Base-by-base conservation (phyloP, 2,329 filamentous ascomycete species). In the Ophiostoma sp. region DNA sequence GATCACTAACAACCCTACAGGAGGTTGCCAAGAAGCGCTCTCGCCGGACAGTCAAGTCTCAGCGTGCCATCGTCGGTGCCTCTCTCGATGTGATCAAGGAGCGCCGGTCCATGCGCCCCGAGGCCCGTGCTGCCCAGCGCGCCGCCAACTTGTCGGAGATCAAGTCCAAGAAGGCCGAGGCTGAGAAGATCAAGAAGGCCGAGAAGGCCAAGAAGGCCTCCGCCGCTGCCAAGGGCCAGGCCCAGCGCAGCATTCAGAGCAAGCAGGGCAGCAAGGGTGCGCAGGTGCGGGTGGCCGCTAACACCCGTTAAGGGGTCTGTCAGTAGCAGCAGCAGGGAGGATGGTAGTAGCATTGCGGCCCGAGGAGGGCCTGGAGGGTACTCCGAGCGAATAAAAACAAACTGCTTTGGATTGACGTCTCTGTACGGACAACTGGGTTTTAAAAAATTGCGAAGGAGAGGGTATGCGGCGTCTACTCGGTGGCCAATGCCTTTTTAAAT, bases 11-110 rank as follows among this genome's bases (percentile, higher is more conserved):
- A 36, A 28, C 31, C 17, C 74, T 82, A 89, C 85, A 99, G 96
- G 96, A 99, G 91, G 92, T 97, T 83, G 94, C 95, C 89, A 99
- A 99, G 93, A 98, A 98, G 92, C 95, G 96, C 84, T 94, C 94
- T 80, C 96, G 96, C 89, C 94, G 94, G 84, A 94, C 94, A 83
- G 93, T 99, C 88, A 99, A 99, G 93, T 86, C 93, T 85, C 96
- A 99, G 91, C 95, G 96, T 89, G 95, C 92, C 84, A 97, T 99
- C 86, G 96, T 99, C 81, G 96, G 96, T 90, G 96, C 96, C 80
- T 98, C 96, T 78, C 95, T 99, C 86, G 96, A 99, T 85, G 94
- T 98, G 83, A 98, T 99, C 91, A 98, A 98, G 92, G 96, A 99
- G 92, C 94, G 94, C 88, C 95, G 96, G 83, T 86, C 90, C 81